Percentiles rank a stretch among this genome's conserved stretches.
These are phyloP conservation scores for Oligophagozyma castellii DNA, from an alignment of 1,139 yeast genomes.

Conservation along the genomic window DNA sequence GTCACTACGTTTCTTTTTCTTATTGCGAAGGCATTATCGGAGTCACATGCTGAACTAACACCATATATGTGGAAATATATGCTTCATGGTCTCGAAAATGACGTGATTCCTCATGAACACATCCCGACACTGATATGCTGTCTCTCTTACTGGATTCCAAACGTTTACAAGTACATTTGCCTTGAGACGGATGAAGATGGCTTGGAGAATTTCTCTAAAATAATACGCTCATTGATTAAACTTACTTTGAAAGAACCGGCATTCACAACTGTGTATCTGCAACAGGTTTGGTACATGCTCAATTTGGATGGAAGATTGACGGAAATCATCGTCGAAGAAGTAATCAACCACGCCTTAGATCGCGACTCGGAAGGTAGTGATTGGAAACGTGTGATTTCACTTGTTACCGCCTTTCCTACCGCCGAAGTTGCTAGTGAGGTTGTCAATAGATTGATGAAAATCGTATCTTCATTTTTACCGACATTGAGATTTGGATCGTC, in stretches of 20 bases:
- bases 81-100: conserved; percentile 16
- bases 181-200: conserved; percentile 41
- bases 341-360: conserved; percentile 60
- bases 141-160: conserved; percentile 71
- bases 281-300: conserved; percentile 58
- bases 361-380: conserved; percentile 60
- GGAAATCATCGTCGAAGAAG: conserved; percentile 52
- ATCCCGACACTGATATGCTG: conserved; percentile 30
- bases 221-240: conserved; percentile 50
- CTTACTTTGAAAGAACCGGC: conserved; percentile 34
- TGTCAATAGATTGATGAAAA: conserved; percentile 35
- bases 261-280: conserved; percentile 35
- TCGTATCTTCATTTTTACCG: conserved; percentile 38
- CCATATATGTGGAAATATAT: conserved; percentile 24
- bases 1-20: conserved; percentile 50
- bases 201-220: conserved; percentile 41
- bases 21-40: conserved; percentile 45
- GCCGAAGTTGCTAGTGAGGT: conserved; percentile 59
- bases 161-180: conserved; percentile 46
- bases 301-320: conserved; percentile 49
- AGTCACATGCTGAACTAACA: conserved; percentile 45
- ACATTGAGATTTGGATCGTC: conserved; percentile 31
- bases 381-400: conserved; percentile 49
- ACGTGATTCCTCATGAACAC: conserved; percentile 10
- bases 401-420: conserved; percentile 56